Conservation (phyloP, 176 grass and related monocot species). For the Juncus effusus region DNA sequence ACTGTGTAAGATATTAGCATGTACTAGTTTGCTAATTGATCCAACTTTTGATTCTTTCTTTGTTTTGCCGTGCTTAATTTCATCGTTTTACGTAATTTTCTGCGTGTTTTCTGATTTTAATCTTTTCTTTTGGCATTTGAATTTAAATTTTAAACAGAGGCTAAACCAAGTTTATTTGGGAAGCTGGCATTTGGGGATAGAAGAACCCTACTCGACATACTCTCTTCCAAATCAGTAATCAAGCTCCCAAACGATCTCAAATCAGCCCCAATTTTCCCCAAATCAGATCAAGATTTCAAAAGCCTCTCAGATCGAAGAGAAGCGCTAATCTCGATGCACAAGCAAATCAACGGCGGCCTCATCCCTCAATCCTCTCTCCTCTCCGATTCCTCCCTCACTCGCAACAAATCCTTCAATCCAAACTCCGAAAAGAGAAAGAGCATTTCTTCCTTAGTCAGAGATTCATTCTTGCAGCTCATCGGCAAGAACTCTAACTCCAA, state of each 20-base stretch:
- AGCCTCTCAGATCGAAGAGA: constrained; percentile 51
- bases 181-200: constrained; percentile 38
- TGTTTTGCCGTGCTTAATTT: no score
- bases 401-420: constrained; percentile 6
- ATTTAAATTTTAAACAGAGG: constrained; percentile 15
- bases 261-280: constrained; percentile 51
- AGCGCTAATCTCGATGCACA: constrained; percentile 51
- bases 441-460: constrained; percentile 52
- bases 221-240: constrained; percentile 30
- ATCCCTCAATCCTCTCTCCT: constrained; percentile 33
- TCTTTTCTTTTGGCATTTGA: background rate
- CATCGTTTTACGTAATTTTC: no score
- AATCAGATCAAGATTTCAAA: constrained; percentile 38
- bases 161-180: constrained; percentile 13
- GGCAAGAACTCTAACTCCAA: constrained; percentile 32
- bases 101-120: no score
- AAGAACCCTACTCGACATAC: constrained; percentile 34
- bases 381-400: constrained; percentile 1
- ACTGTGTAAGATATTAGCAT: background rate
- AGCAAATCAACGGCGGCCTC: constrained; percentile 30
- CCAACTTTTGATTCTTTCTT: background rate
- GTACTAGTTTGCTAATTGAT: background rate
- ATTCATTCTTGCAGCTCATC: constrained; percentile 63
- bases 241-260: constrained; percentile 50
- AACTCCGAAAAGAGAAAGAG: constrained; percentile 33